Percentiles rank a stretch among this genome's conserved stretches.
Conservation (phyloP, 2,329 filamentous ascomycete species). For the Fusarium sp. region DNA sequence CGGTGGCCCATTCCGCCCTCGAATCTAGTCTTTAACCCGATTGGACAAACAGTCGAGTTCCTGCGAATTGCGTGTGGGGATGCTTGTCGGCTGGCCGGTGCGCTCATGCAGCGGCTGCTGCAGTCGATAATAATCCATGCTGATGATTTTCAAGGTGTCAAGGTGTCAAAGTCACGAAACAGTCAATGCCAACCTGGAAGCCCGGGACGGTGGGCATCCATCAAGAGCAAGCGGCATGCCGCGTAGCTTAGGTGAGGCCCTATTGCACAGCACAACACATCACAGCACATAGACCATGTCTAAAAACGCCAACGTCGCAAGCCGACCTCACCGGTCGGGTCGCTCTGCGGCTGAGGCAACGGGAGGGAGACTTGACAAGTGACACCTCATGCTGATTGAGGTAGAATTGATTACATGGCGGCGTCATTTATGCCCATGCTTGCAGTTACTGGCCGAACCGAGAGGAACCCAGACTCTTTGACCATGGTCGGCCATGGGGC, state of each 20-base stretch:
- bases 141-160: slow-evolving; percentile 11
- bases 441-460: not conserved
- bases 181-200: slow-evolving; percentile 32
- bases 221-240: not conserved
- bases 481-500: not conserved
- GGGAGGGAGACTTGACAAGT: slow-evolving; percentile 1
- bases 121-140: slow-evolving; percentile 26
- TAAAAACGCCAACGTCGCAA: not conserved
- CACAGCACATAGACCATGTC: not conserved
- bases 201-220: not conserved
- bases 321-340: not conserved
- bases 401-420: not conserved
- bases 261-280: not conserved
- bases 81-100: slow-evolving; percentile 1
- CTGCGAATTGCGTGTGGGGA: slow-evolving; percentile 27
- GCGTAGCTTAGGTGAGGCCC: not conserved
- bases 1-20: slow-evolving; percentile 11
- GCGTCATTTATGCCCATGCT: not conserved
- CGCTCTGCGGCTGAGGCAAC: slow-evolving; percentile 4
- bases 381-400: not conserved
- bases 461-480: not conserved
- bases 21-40: slow-evolving; percentile 21
- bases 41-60: not conserved
- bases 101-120: slow-evolving; percentile 2
- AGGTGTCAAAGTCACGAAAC: slow-evolving; percentile 1